phyloP scores from a whole-genome alignment of 2,329 filamentous ascomycete species.

The Sclerotinia glacialis region DNA sequence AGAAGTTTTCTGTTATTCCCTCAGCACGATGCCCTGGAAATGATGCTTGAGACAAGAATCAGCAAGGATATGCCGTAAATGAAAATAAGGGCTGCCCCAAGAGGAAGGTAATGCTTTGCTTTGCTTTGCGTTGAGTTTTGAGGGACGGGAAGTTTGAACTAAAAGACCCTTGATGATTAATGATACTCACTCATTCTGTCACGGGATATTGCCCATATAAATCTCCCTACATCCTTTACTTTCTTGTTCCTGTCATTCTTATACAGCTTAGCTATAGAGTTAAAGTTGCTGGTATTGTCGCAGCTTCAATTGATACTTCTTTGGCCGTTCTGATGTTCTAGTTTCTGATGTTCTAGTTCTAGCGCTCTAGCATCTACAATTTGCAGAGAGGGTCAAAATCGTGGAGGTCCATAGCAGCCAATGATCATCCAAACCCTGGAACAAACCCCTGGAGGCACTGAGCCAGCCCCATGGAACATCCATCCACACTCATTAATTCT shows the following conservation, averaged over 20 bases:
- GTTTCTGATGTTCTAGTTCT: neutral
- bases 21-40: constrained; percentile 34
- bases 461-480: neutral
- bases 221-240: constrained; percentile 11
- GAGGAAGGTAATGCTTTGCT: constrained; percentile 8
- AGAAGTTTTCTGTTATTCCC: constrained; percentile 31
- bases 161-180: constrained; percentile 5
- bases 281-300: constrained; percentile 1
- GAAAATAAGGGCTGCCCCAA: neutral
- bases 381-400: constrained; percentile 12
- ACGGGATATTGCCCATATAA: constrained; percentile 13
- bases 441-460: constrained; percentile 6
- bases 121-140: constrained; percentile 12
- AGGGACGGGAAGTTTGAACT: constrained; percentile 18
- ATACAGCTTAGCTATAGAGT: neutral
- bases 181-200: constrained; percentile 23
- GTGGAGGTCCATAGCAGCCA: constrained; percentile 17
- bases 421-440: constrained; percentile 8
- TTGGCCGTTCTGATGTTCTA: neutral
- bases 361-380: constrained; percentile 11
- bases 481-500: neutral
- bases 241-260: constrained; percentile 5
- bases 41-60: constrained; percentile 32
- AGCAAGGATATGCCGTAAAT: constrained; percentile 29
- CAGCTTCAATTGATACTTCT: constrained; percentile 4